These are phyloP conservation scores for Selaginella moellendorffii DNA, from an alignment of 75 land plant species.

Conservation along the genomic window DNA sequence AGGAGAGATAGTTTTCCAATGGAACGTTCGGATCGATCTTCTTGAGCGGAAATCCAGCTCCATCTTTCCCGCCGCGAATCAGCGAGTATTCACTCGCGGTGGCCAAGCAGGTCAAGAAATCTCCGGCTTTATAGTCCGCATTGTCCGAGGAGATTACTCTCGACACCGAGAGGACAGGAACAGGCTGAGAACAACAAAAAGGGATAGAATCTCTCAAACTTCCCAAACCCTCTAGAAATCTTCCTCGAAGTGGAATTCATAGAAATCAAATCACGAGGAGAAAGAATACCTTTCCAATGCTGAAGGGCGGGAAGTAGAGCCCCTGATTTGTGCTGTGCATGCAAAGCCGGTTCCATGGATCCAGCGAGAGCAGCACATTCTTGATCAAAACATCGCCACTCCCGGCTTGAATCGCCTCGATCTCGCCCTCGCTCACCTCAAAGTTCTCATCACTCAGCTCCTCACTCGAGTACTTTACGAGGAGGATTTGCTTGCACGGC, in stretches of 20 bases:
- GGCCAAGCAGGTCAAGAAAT: background rate
- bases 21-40: background rate
- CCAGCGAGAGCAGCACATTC: background rate
- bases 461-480: background rate
- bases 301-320: background rate
- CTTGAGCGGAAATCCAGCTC: background rate
- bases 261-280: too few relatives aligned
- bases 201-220: too few relatives aligned
- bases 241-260: too few relatives aligned
- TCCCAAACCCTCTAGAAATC: background rate
- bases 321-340: background rate
- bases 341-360: background rate
- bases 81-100: background rate
- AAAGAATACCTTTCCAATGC: background rate
- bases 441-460: background rate
- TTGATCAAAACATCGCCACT: background rate
- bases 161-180: background rate
- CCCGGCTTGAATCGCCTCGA: background rate
- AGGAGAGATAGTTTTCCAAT: background rate
- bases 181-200: too few relatives aligned
- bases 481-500: background rate
- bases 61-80: background rate
- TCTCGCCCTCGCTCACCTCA: background rate
- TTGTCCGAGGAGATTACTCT: background rate
- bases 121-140: background rate